These are phyloP conservation scores for Dalbergia cultrata DNA, from an alignment of 306 rosid genomes.

Conservation along the genomic window DNA sequence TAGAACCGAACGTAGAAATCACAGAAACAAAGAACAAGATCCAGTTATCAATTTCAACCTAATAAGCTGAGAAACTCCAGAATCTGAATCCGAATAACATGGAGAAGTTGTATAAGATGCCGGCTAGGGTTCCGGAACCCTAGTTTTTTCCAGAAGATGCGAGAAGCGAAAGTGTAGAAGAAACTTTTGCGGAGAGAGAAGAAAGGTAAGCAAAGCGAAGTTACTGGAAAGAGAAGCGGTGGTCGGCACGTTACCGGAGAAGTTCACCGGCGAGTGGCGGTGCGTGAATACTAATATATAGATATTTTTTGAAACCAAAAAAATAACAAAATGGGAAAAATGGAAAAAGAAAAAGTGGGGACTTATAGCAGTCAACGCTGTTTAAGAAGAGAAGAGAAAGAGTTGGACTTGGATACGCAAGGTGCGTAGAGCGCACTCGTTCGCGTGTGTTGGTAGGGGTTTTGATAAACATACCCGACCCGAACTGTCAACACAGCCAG, in stretches of 20 bases:
- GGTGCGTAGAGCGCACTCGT: conserved; percentile 56
- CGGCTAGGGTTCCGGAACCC: conserved; percentile 56
- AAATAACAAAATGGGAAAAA: background rate
- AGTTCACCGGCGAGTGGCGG: conserved; percentile 31
- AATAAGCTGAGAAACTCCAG: conserved; percentile 31
- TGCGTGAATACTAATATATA: conserved; percentile 24
- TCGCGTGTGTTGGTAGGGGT: background rate
- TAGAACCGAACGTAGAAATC: background rate
- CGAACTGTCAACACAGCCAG: no score
- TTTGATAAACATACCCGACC: no score
- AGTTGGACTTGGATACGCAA: conserved; percentile 71
- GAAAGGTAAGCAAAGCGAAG: background rate
- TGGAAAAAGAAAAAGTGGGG: background rate
- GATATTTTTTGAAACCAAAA: background rate
- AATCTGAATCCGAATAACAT: conserved; percentile 12
- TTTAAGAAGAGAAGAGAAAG: conserved; percentile 52
- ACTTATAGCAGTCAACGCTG: conserved; percentile 73
- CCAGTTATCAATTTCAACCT: background rate
- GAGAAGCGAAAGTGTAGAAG: background rate
- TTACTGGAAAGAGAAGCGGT: background rate
- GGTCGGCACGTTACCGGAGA: conserved; percentile 30
- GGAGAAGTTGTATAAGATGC: background rate
- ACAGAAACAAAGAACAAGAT: conserved; percentile 34
- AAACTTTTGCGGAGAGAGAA: background rate
- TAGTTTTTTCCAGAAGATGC: conserved; percentile 13